These are phyloP conservation scores for Pseudogymnoascus sp. DNA, from an alignment of 2,329 filamentous ascomycete species.

Conservation along the genomic window DNA sequence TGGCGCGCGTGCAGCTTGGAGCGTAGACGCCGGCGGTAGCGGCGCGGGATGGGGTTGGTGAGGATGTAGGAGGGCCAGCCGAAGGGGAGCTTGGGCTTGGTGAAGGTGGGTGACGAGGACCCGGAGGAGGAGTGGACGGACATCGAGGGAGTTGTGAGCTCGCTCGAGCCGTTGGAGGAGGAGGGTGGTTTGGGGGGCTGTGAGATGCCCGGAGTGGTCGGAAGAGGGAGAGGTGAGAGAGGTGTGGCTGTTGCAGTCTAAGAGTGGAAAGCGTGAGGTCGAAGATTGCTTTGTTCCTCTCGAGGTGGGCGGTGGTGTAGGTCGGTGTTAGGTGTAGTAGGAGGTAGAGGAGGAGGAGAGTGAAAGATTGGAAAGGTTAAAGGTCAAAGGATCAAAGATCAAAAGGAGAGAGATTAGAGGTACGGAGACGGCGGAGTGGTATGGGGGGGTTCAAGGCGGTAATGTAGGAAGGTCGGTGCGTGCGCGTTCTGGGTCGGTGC, in stretches of 20 bases:
- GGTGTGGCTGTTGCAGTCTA: neutral
- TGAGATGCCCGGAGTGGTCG: constrained; percentile 6
- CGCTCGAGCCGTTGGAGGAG: constrained; percentile 7
- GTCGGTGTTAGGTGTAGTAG: neutral
- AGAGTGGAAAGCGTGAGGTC: neutral
- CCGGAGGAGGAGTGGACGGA: neutral
- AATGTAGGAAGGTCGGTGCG: neutral
- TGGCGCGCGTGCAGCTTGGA: constrained; percentile 60
- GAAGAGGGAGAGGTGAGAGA: neutral
- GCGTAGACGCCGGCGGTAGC: constrained; percentile 57
- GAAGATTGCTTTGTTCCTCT: neutral
- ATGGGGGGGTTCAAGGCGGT: neutral
- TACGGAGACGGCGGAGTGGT: neutral
- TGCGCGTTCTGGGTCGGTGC: neutral
- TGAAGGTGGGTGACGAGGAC: constrained; percentile 21
- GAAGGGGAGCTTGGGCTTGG: constrained; percentile 32
- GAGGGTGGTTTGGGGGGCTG: constrained; percentile 9
- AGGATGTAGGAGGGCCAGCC: constrained; percentile 35
- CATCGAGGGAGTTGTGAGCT: neutral
- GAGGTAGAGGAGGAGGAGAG: neutral
- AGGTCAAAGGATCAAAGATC: no score
- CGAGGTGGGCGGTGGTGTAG: neutral
- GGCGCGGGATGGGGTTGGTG: constrained; percentile 50
- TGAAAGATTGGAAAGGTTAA: neutral
- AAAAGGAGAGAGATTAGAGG: neutral